phyloP scores from a whole-genome alignment of 148 eudicot species.

The Tetragonia tetragonoides region DNA sequence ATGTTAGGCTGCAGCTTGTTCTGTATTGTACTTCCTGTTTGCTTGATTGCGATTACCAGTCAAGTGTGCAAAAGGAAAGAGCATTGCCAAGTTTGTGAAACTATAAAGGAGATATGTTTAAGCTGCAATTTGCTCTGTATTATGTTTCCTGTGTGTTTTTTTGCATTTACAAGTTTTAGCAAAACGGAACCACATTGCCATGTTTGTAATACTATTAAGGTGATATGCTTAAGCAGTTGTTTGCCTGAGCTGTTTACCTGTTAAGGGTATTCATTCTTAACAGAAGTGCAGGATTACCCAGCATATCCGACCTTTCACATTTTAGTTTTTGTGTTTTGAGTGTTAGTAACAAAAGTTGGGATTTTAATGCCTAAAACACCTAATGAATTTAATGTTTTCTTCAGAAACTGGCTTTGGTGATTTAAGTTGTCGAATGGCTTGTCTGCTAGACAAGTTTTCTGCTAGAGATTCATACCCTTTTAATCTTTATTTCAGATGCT shows the following conservation, averaged over 20 bases:
- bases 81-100: too few species aligned
- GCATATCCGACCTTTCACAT: neutral
- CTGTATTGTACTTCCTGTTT: too few species aligned
- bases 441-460: neutral
- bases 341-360: neutral
- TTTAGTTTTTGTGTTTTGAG: neutral
- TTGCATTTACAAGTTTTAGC: neutral
- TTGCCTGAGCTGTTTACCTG: neutral
- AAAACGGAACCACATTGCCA: neutral
- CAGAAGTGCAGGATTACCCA: neutral
- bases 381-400: neutral
- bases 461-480: neutral
- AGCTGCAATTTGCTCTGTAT: too few species aligned
- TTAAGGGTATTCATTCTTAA: neutral
- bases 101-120: too few species aligned
- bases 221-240: neutral
- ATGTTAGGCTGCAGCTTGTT: too few species aligned
- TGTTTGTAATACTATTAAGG: neutral
- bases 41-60: too few species aligned
- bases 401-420: neutral
- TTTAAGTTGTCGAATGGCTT: neutral
- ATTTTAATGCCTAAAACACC: neutral
- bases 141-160: too few species aligned
- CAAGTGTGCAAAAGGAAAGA: too few species aligned
- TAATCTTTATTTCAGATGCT: conserved; percentile 47